Conservation (phyloP, 192 early-diverging fungal species). For the Coemansia sp. region DNA sequence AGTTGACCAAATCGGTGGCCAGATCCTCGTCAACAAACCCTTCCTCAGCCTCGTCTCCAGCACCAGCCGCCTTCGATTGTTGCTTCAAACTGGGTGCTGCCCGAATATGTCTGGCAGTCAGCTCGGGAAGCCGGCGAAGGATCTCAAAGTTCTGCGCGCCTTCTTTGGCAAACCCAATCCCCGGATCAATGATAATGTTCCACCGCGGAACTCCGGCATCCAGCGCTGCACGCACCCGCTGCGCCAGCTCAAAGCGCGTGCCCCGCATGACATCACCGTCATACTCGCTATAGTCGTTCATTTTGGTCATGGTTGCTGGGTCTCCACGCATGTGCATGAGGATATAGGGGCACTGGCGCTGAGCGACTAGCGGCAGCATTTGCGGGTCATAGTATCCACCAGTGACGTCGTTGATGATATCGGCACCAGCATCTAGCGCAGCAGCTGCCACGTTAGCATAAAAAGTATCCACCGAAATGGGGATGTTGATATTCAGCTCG, state of each 20-base stretch:
- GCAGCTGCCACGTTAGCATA: slow-evolving; percentile 78
- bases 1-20: slow-evolving; percentile 46
- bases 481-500: slow-evolving; percentile 52
- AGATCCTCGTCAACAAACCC: slow-evolving; percentile 49
- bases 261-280: slow-evolving; percentile 66
- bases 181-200: slow-evolving; percentile 97
- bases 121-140: slow-evolving; percentile 65
- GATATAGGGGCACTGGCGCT: slow-evolving; percentile 76
- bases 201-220: slow-evolving; percentile 83
- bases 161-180: slow-evolving; percentile 96
- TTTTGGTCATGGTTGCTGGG: slow-evolving; percentile 78
- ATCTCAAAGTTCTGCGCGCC: slow-evolving; percentile 83
- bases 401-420: slow-evolving; percentile 93
- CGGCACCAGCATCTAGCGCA: slow-evolving; percentile 87
- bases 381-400: slow-evolving; percentile 76
- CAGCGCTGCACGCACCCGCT: slow-evolving; percentile 67
- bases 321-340: slow-evolving; percentile 99
- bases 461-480: slow-evolving; percentile 95
- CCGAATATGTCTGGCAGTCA: slow-evolving; percentile 40
- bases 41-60: slow-evolving; percentile 26
- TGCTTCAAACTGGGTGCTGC: slow-evolving; percentile 9
- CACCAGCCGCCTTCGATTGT: background rate
- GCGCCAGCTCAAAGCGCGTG: slow-evolving; percentile 67
- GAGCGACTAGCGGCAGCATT: slow-evolving; percentile 79
- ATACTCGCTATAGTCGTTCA: slow-evolving; percentile 72